Conservation (phyloP, 2,329 filamentous ascomycete genomes). For the Emergomyces pasteurianus region DNA sequence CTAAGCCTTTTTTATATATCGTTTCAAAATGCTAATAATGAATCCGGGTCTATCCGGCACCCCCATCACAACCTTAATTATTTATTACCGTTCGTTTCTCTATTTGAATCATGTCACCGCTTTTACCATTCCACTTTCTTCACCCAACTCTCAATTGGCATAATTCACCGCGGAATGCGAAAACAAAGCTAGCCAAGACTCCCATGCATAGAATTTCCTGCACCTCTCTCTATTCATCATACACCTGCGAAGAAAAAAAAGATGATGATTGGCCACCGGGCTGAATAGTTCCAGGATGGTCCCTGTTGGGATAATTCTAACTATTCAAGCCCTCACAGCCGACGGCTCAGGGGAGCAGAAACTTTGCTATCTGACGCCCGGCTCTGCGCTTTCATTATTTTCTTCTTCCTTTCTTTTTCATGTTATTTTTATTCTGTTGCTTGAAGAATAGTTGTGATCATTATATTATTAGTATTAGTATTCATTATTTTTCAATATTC, state of each 20-base stretch:
- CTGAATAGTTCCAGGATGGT: background rate
- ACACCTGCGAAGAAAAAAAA: background rate
- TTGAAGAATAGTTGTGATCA: no score
- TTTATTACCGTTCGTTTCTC: background rate
- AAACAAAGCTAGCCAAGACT: background rate
- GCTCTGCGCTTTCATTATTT: background rate
- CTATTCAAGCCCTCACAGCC: background rate
- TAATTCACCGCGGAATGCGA: background rate
- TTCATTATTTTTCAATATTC: background rate
- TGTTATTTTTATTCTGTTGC: background rate
- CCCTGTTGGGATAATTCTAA: background rate
- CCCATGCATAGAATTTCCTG: background rate
- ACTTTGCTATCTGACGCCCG: background rate
- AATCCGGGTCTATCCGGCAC: background rate
- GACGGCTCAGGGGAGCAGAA: slow-evolving; percentile 1
- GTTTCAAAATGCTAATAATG: background rate
- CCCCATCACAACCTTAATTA: background rate
- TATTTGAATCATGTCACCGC: background rate
- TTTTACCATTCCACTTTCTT: background rate
- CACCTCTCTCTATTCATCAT: background rate
- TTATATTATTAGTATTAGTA: no score
- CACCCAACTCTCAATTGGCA: background rate
- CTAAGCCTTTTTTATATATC: background rate
- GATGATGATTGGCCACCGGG: background rate
- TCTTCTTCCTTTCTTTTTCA: background rate